These are phyloP conservation scores for Pseudoturritis turrita DNA, from an alignment of 345 rosid species.

Conservation along the genomic window DNA sequence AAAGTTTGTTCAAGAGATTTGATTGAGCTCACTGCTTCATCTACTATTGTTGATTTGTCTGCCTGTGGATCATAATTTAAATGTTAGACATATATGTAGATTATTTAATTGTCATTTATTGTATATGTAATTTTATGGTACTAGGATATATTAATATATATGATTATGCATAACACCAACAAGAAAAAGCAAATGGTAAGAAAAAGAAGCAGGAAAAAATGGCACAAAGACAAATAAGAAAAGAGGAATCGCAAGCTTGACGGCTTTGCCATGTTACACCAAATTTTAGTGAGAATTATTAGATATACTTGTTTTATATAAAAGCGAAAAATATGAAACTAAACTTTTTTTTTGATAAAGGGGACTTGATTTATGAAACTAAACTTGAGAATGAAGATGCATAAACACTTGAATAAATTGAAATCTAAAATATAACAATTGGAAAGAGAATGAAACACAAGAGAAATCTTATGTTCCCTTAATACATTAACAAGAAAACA, in stretches of 20 bases:
- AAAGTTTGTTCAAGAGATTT: slow-evolving; percentile 39
- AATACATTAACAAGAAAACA: too few species aligned
- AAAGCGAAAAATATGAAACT: not conserved
- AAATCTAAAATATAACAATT: not conserved
- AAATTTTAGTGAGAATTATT: not conserved
- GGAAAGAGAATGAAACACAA: not conserved
- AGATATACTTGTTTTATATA: not conserved
- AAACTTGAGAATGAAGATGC: not conserved
- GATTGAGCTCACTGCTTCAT: slow-evolving; percentile 59
- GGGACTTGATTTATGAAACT: too few species aligned
- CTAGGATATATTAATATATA: too few species aligned
- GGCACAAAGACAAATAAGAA: not conserved
- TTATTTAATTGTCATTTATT: too few species aligned
- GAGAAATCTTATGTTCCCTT: not conserved
- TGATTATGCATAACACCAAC: slow-evolving; percentile 1
- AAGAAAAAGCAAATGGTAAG: not conserved
- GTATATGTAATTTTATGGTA: too few species aligned
- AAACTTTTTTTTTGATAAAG: too few species aligned
- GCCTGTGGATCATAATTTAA: slow-evolving; percentile 37
- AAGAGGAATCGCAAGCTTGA: slow-evolving; percentile 1
- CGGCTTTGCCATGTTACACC: not conserved
- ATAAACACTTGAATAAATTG: not conserved
- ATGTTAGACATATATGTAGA: too few species aligned
- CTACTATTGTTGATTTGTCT: slow-evolving; percentile 66
- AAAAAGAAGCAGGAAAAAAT: not conserved